These are phyloP conservation scores for Globisporangium irregulare DNA, from an alignment of 352 stramenopile species.

Conservation along the genomic window DNA sequence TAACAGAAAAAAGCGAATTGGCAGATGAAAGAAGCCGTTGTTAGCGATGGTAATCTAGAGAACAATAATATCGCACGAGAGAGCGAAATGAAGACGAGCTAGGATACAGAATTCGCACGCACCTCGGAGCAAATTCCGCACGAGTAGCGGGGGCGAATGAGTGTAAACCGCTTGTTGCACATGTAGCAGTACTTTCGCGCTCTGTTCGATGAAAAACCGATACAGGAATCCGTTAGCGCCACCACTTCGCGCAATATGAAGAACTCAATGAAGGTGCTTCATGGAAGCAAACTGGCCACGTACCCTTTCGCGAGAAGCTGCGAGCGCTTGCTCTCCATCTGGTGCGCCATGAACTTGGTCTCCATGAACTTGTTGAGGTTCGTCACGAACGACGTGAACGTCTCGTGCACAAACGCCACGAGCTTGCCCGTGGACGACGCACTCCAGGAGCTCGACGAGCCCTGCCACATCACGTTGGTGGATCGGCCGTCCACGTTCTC, in stretches of 20 bases:
- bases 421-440: constrained; percentile 42
- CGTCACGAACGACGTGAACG: constrained; percentile 48
- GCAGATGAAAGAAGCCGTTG: background rate
- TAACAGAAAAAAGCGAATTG: background rate
- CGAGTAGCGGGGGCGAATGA: constrained; percentile 53
- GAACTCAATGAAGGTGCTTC: background rate
- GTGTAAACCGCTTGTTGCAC: constrained; percentile 73
- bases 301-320: constrained; percentile 40
- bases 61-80: background rate
- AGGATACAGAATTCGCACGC: background rate
- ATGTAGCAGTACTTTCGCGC: constrained; percentile 64
- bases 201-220: constrained; percentile 18
- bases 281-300: constrained; percentile 6
- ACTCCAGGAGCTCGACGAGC: constrained; percentile 35
- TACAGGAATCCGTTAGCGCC: constrained; percentile 4
- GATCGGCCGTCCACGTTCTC: constrained; percentile 33
- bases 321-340: constrained; percentile 48
- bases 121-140: constrained; percentile 70
- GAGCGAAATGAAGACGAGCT: background rate
- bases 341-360: constrained; percentile 54
- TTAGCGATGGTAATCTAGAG: background rate
- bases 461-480: constrained; percentile 58
- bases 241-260: background rate
- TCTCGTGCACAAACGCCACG: constrained; percentile 48
- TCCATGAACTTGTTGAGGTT: constrained; percentile 64